Conservation (phyloP, 2,329 filamentous ascomycete species). For the Huntiella savannae region DNA sequence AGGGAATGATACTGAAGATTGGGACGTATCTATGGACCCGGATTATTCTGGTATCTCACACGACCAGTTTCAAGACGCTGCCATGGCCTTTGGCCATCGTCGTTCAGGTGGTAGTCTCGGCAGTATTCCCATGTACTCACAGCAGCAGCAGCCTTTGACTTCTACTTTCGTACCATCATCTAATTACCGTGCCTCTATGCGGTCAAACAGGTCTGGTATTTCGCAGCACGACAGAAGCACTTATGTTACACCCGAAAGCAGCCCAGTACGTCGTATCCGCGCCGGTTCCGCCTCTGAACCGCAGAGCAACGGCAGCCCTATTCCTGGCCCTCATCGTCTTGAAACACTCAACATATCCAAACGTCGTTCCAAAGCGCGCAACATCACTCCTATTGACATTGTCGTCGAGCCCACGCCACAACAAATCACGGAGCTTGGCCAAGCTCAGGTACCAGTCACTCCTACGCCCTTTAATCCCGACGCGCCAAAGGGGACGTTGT, state of each 20-base stretch:
- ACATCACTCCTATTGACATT: slow-evolving; percentile 8
- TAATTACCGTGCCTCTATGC: not conserved
- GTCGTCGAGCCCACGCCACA: slow-evolving; percentile 5
- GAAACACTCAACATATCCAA: slow-evolving; percentile 1
- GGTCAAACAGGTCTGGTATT: not conserved
- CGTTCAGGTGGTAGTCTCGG: not conserved
- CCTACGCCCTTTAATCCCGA: slow-evolving; percentile 1
- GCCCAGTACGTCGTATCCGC: not conserved
- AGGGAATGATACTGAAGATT: slow-evolving; percentile 18
- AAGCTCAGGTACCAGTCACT: slow-evolving; percentile 2
- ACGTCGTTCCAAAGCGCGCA: slow-evolving; percentile 7
- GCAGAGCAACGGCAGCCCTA: not conserved
- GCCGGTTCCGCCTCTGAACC: not conserved
- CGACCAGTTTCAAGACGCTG: slow-evolving; percentile 5
- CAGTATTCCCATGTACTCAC: not conserved
- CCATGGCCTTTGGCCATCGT: not conserved
- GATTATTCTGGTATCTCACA: not conserved
- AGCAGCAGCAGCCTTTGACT: not conserved
- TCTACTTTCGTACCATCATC: not conserved
- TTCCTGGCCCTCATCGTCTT: too few species aligned
- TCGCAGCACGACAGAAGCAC: not conserved
- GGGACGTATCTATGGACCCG: slow-evolving; percentile 11
- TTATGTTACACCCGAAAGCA: not conserved
- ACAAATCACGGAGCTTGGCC: slow-evolving; percentile 3
- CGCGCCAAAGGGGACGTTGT: not conserved